These are phyloP conservation scores for Suillus lakei DNA, from an alignment of 768 basidiomycete species.

Conservation along the genomic window DNA sequence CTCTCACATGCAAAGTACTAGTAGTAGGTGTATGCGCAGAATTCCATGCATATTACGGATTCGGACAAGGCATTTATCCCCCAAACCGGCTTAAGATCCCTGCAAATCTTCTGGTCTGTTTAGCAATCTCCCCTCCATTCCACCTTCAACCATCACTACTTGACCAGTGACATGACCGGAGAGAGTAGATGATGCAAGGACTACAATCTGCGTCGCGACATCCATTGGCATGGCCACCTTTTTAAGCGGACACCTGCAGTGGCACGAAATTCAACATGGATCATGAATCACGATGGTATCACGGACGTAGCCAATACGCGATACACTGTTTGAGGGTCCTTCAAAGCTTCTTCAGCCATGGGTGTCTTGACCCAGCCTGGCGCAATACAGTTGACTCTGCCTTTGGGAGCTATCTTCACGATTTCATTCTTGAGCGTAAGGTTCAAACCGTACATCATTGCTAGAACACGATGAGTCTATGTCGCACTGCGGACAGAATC, in stretches of 20 bases:
- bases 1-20: not conserved
- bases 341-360: conserved; percentile 61
- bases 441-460: conserved; percentile 74
- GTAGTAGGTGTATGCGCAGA: not conserved
- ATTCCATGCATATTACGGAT: not conserved
- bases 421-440: conserved; percentile 80
- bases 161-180: conserved; percentile 80
- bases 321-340: conserved; percentile 58
- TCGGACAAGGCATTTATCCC: not conserved
- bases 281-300: not conserved
- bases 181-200: conserved; percentile 61
- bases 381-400: conserved; percentile 70
- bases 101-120: conserved; percentile 45
- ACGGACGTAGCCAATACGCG: conserved; percentile 70
- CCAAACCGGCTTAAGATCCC: not conserved
- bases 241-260: conserved; percentile 65
- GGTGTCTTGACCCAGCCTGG: conserved; percentile 74
- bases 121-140: conserved; percentile 73
- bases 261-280: not conserved
- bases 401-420: conserved; percentile 72
- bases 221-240: conserved; percentile 68
- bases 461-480: conserved; percentile 33
- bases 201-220: conserved; percentile 65
- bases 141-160: conserved; percentile 72
- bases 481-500: not conserved